Evolutionary conservation across 306 rosid species (phyloP).

Genomic region (Dryas drummondii): DNA sequence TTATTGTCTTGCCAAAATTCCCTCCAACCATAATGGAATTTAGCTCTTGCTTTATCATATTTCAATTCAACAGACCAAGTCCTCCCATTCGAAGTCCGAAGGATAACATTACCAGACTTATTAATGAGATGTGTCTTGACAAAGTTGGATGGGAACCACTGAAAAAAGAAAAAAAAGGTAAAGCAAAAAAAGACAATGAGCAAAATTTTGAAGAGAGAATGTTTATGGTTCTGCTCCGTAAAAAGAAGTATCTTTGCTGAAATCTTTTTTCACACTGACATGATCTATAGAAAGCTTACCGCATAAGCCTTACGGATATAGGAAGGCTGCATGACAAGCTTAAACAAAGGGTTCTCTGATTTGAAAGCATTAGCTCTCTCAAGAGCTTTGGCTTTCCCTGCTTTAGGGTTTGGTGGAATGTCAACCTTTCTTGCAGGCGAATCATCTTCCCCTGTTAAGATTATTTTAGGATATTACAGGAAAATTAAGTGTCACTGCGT

Average conservation of each 20-base stretch:
- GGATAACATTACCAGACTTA: neutral
- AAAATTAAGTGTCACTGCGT: too few species aligned
- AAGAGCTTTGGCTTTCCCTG: neutral
- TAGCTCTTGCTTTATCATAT: neutral
- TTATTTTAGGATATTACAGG: too few species aligned
- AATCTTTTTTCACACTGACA: too few species aligned
- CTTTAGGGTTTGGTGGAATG: too few species aligned
- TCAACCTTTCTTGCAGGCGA: too few species aligned
- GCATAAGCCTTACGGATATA: neutral
- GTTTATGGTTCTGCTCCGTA: too few species aligned
- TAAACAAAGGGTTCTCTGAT: neutral
- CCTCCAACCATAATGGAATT: slow-evolving; percentile 1
- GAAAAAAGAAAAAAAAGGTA: neutral
- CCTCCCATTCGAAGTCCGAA: neutral
- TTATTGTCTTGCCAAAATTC: neutral
- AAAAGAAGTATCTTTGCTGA: too few species aligned
- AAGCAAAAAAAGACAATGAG: too few species aligned
- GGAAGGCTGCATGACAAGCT: neutral
- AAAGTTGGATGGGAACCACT: neutral
- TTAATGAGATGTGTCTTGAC: neutral
- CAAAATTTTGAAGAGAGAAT: too few species aligned
- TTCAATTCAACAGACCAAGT: neutral
- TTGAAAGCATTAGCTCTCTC: neutral
- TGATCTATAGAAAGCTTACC: neutral
- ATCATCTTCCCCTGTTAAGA: too few species aligned